A percentile compares a stretch with the other conserved stretches of the same genome.
Conservation (phyloP, 371 early-diverging fungal species). For the Mortierella sp. region DNA sequence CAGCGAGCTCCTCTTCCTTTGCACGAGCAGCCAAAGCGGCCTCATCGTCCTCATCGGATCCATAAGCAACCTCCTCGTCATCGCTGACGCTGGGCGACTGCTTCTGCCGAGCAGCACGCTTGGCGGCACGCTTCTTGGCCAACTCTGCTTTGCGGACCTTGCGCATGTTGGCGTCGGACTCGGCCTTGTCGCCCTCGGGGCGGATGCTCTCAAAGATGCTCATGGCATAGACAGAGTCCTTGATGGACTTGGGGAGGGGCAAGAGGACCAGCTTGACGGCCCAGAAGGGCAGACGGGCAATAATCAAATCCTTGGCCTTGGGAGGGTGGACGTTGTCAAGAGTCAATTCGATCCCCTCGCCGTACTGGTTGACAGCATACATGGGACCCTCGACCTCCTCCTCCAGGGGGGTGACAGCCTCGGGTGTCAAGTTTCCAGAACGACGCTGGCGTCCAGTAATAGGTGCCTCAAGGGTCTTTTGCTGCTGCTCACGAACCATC, state of each 20-base stretch:
- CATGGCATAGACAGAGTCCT: conserved; percentile 37
- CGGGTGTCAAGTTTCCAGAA: conserved; percentile 24
- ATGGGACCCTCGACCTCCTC: conserved; percentile 38
- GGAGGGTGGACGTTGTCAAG: conserved; percentile 52
- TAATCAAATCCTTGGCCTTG: conserved; percentile 30
- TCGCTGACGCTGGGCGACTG: conserved; percentile 44
- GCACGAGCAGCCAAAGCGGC: conserved; percentile 34
- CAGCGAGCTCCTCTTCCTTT: conserved; percentile 53
- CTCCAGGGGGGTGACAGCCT: conserved; percentile 42
- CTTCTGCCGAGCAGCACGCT: conserved; percentile 46
- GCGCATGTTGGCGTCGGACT: conserved; percentile 24
- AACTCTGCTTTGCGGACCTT: conserved; percentile 49
- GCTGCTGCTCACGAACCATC: conserved; percentile 45
- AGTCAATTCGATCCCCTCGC: conserved; percentile 55
- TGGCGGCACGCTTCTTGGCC: conserved; percentile 54
- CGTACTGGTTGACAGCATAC: conserved; percentile 56
- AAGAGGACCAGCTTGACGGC: conserved; percentile 30
- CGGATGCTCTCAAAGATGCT: conserved; percentile 55
- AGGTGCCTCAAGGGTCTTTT: conserved; percentile 46
- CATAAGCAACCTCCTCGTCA: conserved; percentile 26
- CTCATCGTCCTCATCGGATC: conserved; percentile 34
- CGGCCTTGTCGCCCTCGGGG: conserved; percentile 37
- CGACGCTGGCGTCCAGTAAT: conserved; percentile 57
- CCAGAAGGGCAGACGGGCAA: conserved; percentile 55
- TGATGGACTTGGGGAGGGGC: conserved; percentile 38